Base-by-base conservation (phyloP, 179 eudicot genomes). In the Carnegiea gigantea region DNA sequence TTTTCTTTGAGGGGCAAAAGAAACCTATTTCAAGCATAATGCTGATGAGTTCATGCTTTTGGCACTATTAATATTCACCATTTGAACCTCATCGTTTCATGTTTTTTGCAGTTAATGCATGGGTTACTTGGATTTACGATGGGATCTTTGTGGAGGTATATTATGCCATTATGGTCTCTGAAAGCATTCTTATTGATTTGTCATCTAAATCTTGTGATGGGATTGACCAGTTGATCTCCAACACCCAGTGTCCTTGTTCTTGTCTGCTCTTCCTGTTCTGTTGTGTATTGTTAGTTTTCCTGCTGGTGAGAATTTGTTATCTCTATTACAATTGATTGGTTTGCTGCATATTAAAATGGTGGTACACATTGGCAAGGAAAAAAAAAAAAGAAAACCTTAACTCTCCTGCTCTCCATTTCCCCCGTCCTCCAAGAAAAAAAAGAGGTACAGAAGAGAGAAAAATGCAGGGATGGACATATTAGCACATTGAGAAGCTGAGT, bases 131-230 rank as follows among this genome's bases (percentile, higher is more conserved):
- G 98, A 77, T 79, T 96, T 24, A 83, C 95, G 59, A 94, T 96
- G 98, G 99, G 95, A 26, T 86, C 93, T 51, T 84, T 92, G 73
- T 96, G 98, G 99, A 96, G 98, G 95, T 95, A 93, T 65, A 73
- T 10, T 54, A 38, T 68, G 49, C 53, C 64, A 75, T 10, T 53
- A 28, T 46, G 38, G 28, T 49, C 49, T 30, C 20, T 65, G 21
- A 46, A 70, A 74, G 44, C 57, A 43, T 54, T 73, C 26, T 77
- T 59, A n/a, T 21, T 10, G n/a, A 21, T 60, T 36, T 14, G 62
- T 51, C 23, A 28, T 17, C 64, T 74, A 74, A 6, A 48, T 9
- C 12, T 9, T 48, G 53, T 13, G 15, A 48, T 48, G 53, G 53
- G 2, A 9, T 48, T 48, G 14, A 48, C 13, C 15, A 48, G 14